Conservation (phyloP, 768 basidiomycete genomes). For the Pholiota microspora region DNA sequence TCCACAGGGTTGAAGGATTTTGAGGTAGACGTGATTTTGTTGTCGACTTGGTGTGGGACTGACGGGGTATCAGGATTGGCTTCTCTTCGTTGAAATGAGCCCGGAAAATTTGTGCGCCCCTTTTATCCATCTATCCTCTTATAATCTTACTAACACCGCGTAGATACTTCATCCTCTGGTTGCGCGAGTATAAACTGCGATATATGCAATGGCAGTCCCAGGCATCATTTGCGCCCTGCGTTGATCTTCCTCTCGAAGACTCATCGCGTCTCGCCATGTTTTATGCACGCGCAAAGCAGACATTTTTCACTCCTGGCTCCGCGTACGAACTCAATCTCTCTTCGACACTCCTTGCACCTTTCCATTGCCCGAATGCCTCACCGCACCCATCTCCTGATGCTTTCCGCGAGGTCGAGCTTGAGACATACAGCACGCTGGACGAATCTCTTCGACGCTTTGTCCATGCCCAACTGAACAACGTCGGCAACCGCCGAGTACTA, state of each 20-base stretch:
- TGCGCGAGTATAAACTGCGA: conserved; percentile 64
- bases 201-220: conserved; percentile 43
- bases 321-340: conserved; percentile 72
- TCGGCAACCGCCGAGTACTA: conserved; percentile 65
- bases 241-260: conserved; percentile 26
- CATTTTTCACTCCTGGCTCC: conserved; percentile 73
- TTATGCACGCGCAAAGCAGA: conserved; percentile 77
- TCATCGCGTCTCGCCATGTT: conserved; percentile 64
- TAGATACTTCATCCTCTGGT: conserved; percentile 81
- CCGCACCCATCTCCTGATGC: conserved; percentile 65
- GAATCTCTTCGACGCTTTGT: conserved; percentile 68
- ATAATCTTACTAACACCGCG: conserved; percentile 11
- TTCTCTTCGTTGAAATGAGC: conserved; percentile 72
- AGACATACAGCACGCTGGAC: conserved; percentile 57
- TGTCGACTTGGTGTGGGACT: neutral
- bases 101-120: conserved; percentile 69
- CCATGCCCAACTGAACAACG: conserved; percentile 64
- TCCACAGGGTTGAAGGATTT: conserved; percentile 64
- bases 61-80: conserved; percentile 57
- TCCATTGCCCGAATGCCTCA: conserved; percentile 41
- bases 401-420: conserved; percentile 58
- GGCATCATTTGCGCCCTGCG: conserved; percentile 28
- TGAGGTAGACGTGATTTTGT: conserved; percentile 36
- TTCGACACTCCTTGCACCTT: conserved; percentile 61
- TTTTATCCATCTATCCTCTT: conserved; percentile 1